Conservation (phyloP, 1,284 basidiomycete species). For the Ganoderma resinaceum region DNA sequence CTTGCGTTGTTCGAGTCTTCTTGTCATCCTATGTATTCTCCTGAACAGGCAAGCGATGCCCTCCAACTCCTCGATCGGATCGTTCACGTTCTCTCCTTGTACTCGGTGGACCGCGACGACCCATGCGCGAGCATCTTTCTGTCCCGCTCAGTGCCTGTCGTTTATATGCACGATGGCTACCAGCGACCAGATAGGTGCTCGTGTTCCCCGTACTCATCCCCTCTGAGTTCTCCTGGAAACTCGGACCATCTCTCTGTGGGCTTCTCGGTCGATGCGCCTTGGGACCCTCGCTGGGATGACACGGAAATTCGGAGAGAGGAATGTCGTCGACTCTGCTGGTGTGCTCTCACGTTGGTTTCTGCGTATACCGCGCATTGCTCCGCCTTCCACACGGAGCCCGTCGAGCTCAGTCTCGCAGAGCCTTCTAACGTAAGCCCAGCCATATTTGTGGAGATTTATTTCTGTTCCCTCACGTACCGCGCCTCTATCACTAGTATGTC, state of each 20-base stretch:
- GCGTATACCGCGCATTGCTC: slow-evolving; percentile 71
- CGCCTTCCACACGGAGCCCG: slow-evolving; percentile 63
- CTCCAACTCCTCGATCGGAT: slow-evolving; percentile 68
- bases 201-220: slow-evolving; percentile 53
- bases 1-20: slow-evolving; percentile 79
- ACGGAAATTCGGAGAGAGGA: slow-evolving; percentile 69
- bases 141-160: slow-evolving; percentile 54
- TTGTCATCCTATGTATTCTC: slow-evolving; percentile 67
- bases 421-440: slow-evolving; percentile 63
- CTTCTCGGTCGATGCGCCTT: slow-evolving; percentile 62
- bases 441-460: slow-evolving; percentile 10
- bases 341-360: slow-evolving; percentile 69
- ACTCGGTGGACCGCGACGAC: slow-evolving; percentile 62
- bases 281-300: slow-evolving; percentile 63
- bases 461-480: slow-evolving; percentile 7
- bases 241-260: slow-evolving; percentile 48
- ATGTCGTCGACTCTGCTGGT: slow-evolving; percentile 76
- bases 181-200: slow-evolving; percentile 49
- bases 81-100: slow-evolving; percentile 60
- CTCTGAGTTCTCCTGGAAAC: slow-evolving; percentile 42
- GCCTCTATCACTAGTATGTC: slow-evolving; percentile 46
- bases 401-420: slow-evolving; percentile 63
- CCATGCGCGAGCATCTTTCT: slow-evolving; percentile 59
- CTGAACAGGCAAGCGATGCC: slow-evolving; percentile 58
- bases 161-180: slow-evolving; percentile 40